A percentile compares a stretch with the other conserved stretches of the same genome.
phyloP scores from a whole-genome alignment of 2,329 filamentous ascomycete species.

The Trichoderma oligosporum region DNA sequence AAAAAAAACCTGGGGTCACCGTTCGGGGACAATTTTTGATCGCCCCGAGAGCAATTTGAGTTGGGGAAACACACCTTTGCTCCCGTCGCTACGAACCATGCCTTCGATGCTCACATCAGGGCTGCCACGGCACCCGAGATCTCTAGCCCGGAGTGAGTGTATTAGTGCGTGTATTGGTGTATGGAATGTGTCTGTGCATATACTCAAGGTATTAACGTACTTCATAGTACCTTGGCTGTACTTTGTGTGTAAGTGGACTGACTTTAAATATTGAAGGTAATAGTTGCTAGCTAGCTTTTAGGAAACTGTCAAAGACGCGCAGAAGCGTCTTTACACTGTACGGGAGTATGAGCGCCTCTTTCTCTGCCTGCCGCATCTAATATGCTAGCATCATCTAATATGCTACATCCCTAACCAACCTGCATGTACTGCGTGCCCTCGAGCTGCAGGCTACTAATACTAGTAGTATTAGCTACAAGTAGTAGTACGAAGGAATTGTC shows the following conservation, averaged over 20 bases:
- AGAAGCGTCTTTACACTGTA: not conserved
- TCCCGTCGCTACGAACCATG: not conserved
- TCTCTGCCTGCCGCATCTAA: not conserved
- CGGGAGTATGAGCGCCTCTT: not conserved
- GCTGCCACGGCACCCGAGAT: not conserved
- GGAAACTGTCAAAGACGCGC: not conserved
- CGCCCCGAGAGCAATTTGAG: not conserved
- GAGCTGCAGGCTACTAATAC: constrained; percentile 3
- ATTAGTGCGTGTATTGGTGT: not conserved
- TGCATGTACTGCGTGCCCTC: not conserved
- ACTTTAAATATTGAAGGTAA: too few relatives aligned
- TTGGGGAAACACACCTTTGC: not conserved
- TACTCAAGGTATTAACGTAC: not conserved
- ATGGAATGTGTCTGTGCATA: not conserved
- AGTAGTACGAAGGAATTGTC: not conserved
- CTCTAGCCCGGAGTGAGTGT: not conserved
- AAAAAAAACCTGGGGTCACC: not conserved
- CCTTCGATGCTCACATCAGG: not conserved
- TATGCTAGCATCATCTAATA: not conserved
- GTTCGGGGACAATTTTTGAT: constrained; percentile 8
- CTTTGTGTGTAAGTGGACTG: not conserved
- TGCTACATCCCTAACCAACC: not conserved
- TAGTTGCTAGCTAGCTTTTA: too few relatives aligned
- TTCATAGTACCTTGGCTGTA: not conserved
- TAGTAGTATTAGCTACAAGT: not conserved